Evolutionary conservation across 2,329 filamentous ascomycete genomes (phyloP).

Genomic region (Thielaviopsis ethacetica): DNA sequence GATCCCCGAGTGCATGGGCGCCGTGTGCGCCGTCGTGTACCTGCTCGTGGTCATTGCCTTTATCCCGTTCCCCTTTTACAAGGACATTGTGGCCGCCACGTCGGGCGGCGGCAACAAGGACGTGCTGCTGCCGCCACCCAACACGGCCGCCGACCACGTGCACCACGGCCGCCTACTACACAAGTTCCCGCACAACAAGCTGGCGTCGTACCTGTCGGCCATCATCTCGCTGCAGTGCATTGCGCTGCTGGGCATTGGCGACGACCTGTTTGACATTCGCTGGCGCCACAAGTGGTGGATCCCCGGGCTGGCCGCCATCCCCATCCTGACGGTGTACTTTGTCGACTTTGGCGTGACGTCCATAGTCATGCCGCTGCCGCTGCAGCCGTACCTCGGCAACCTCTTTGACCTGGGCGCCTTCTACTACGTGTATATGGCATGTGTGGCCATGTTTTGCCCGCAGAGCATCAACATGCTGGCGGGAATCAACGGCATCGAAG

Average conservation of each 20-base stretch:
- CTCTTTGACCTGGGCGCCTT: slow-evolving; percentile 66
- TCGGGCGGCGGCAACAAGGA: slow-evolving; percentile 87
- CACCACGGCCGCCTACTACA: slow-evolving; percentile 77
- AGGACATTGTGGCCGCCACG: slow-evolving; percentile 89
- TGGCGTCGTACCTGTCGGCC: slow-evolving; percentile 87
- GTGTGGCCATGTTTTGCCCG: slow-evolving; percentile 90
- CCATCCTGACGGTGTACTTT: slow-evolving; percentile 91
- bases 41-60: slow-evolving; percentile 78
- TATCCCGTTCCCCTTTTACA: slow-evolving; percentile 94
- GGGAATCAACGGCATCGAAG: slow-evolving; percentile 97
- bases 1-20: slow-evolving; percentile 92
- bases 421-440: slow-evolving; percentile 96
- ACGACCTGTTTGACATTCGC: slow-evolving; percentile 94
- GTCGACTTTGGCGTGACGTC: slow-evolving; percentile 96
- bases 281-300: slow-evolving; percentile 99
- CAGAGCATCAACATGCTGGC: slow-evolving; percentile 99
- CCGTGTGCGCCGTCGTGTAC: slow-evolving; percentile 83
- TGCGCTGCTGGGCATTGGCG: slow-evolving; percentile 78
- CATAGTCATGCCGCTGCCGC: slow-evolving; percentile 74
- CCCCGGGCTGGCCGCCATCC: slow-evolving; percentile 81
- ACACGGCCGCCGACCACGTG: slow-evolving; percentile 38
- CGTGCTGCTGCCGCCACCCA: slow-evolving; percentile 50
- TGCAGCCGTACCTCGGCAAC: slow-evolving; percentile 71
- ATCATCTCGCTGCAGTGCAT: slow-evolving; percentile 85
- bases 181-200: slow-evolving; percentile 88